Evolutionary conservation across 1,284 basidiomycete species (phyloP), one percentile per base, ranked within the genome.

Genomic region (Trametes pubescens): DNA sequence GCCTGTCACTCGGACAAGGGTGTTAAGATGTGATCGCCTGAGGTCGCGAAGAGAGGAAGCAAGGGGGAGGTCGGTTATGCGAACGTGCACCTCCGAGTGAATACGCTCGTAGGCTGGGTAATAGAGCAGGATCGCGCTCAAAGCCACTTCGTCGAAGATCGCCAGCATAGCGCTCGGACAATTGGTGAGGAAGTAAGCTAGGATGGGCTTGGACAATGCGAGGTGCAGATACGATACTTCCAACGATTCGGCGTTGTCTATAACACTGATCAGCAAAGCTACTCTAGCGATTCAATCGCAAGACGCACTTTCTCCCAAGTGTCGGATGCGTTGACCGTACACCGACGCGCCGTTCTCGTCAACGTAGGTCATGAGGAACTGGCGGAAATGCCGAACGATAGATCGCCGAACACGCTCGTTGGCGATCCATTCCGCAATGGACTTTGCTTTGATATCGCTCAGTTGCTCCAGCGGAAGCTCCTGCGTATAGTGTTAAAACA

Each of bases 31-130:
- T 52, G 86, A 86, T 61, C 98, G 92, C 43, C 98, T 93, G 22
- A 99, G 87, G 73, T 99, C 97, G 56, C 98, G 93, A 34, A 99
- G 85, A 9, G 96, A 94, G 22, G 90, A 90, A 60, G 90, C 90
- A 16, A 95, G 87, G 1, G 98, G 98, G 49, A 99, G 86, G 74
- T 99, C 95, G 59, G 94, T 91, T 72, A 99, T 94, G 61, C 98
- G 93, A 65, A 99, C 96, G 79, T 99, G 98, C 47, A 99, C 94
- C 77, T 99, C 98, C 7, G 94, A 91, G 76, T 99, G 97, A 71
- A 99, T 99, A 55, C 95, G 94, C 73, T 95, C 93, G 82, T 99
- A 99, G 40, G 91, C 87, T 2, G 97, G 96, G 78, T 97, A 99
- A 79, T 96, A 98, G 64, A 98, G 89, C 37, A 98, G 87, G 72